Base-by-base conservation (phyloP, 495 filamentous ascomycete genomes). In the Podospora australis region DNA sequence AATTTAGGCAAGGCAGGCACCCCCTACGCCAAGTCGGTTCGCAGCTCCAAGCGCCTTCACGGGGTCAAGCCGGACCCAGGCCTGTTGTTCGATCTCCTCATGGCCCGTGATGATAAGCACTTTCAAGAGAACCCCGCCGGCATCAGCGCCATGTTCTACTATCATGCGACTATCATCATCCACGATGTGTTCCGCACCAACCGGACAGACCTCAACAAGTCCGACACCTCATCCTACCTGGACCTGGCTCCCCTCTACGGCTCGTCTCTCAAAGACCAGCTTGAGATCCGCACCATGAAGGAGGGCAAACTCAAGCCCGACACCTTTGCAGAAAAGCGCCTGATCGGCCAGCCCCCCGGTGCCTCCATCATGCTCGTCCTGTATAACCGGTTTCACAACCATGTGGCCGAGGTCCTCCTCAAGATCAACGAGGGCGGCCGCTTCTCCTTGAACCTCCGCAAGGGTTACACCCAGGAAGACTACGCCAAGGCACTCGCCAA, bases 231-330 rank as follows among this genome's bases (percentile, higher is more conserved):
- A 5, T 87, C 84, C 0, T 94, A 94, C 52, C 70, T 91, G 28
- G 88, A 94, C 53, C 72, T 94, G 11, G 69, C 80, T 2, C 87
- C 88, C 0, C 73, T 94, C 7, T 91, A 94, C 62, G 88, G 88
- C n/a, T 87, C 78, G 48, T 82, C 78, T 30, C 69, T 78, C 48
- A 64, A 75, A 3, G 84, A 89, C 49, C 87, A 90, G 53, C 65
- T 82, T 39, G 57, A 63, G 42, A 78, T 94, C 49, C 75, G 88
- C 48, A 84, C 83, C 0, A 81, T 84, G 63, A 78, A 81, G 52
- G 79, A 86, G 53, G 88, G 88, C 43, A 83, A 76, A 56, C 67
- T 94, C 39, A 90, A 90, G 67, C 79, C 86, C 5, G 88, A 94
- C 57, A 79, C 75, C 52, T 91, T 90, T 55, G 72, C 78, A 11